Conservation (phyloP, 192 early-diverging fungal species). For the Phycomyces nitens region DNA sequence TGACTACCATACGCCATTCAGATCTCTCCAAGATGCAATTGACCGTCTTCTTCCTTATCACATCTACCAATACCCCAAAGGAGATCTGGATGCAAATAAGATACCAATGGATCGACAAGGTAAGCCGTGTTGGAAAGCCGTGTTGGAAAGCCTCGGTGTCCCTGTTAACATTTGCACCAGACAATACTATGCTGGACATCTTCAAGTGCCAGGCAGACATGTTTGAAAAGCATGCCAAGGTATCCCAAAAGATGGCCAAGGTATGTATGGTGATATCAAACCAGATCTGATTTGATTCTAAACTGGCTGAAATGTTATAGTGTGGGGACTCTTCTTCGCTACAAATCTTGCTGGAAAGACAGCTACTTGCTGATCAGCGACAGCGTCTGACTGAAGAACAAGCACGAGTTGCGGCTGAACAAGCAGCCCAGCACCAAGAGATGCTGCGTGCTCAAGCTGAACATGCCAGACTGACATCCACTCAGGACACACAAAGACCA, state of each 20-base stretch:
- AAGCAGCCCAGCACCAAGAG: constrained; percentile 25
- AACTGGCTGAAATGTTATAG: not conserved
- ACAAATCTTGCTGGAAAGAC: constrained; percentile 15
- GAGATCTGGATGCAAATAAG: constrained; percentile 38
- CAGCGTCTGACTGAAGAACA: constrained; percentile 31
- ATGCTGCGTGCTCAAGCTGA: constrained; percentile 23
- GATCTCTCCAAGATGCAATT: constrained; percentile 54
- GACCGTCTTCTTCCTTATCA: constrained; percentile 71
- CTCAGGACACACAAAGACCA: not conserved
- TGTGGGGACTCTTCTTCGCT: not conserved
- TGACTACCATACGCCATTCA: constrained; percentile 63
- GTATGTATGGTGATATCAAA: not conserved
- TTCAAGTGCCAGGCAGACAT: constrained; percentile 23
- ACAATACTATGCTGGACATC: constrained; percentile 24
- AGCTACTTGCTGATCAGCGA: constrained; percentile 21
- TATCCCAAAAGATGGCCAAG: constrained; percentile 4
- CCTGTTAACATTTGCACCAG: not conserved
- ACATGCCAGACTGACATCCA: constrained; percentile 8
- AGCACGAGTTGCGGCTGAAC: constrained; percentile 14
- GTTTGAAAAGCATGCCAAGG: constrained; percentile 20
- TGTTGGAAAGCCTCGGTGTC: too few relatives aligned
- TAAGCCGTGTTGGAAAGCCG: not conserved
- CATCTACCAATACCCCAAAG: constrained; percentile 64
- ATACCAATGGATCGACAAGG: constrained; percentile 32
- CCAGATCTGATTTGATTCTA: not conserved